A percentile compares a stretch with the other conserved stretches of the same genome.
Evolutionary conservation across 768 basidiomycete genomes (phyloP).

Genomic region (Xerocomellus amylosporus): DNA sequence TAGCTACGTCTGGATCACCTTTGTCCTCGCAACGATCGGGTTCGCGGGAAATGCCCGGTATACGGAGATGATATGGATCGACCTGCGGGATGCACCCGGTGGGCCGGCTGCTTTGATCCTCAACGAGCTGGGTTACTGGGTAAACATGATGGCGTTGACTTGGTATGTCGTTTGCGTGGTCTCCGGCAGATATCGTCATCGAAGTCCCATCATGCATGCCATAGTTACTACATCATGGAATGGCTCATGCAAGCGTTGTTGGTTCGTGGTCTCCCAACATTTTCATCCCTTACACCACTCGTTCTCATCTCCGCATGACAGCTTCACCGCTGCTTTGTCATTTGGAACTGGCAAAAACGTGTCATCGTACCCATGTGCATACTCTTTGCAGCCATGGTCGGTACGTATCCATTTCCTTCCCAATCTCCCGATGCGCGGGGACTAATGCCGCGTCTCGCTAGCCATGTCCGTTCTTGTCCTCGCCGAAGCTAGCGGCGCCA

Average conservation of each 20-base stretch:
- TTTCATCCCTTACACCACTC: background rate
- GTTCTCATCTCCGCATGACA: background rate
- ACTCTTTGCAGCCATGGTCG: slow-evolving; percentile 12
- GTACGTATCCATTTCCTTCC: slow-evolving; percentile 1
- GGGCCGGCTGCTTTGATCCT: slow-evolving; percentile 15
- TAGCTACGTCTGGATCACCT: slow-evolving; percentile 26
- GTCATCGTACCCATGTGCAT: slow-evolving; percentile 16
- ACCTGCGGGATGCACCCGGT: slow-evolving; percentile 20
- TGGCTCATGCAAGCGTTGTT: slow-evolving; percentile 31
- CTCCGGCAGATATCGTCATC: background rate
- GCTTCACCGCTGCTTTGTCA: slow-evolving; percentile 17
- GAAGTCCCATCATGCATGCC: background rate
- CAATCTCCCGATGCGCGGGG: background rate
- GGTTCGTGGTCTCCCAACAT: slow-evolving; percentile 2
- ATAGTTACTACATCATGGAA: slow-evolving; percentile 27
- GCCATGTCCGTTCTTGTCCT: slow-evolving; percentile 20
- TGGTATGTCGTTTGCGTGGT: slow-evolving; percentile 11
- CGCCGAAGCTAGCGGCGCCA: slow-evolving; percentile 1
- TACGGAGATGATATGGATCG: slow-evolving; percentile 34
- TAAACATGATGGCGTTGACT: slow-evolving; percentile 23
- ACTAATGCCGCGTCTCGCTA: background rate
- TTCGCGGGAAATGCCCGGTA: slow-evolving; percentile 26
- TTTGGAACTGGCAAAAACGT: slow-evolving; percentile 16
- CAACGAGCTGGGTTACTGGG: slow-evolving; percentile 8
- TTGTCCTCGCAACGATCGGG: slow-evolving; percentile 26